Base-by-base conservation (phyloP, 78 protist genomes). In the Dictyostelium firmibasis region DNA sequence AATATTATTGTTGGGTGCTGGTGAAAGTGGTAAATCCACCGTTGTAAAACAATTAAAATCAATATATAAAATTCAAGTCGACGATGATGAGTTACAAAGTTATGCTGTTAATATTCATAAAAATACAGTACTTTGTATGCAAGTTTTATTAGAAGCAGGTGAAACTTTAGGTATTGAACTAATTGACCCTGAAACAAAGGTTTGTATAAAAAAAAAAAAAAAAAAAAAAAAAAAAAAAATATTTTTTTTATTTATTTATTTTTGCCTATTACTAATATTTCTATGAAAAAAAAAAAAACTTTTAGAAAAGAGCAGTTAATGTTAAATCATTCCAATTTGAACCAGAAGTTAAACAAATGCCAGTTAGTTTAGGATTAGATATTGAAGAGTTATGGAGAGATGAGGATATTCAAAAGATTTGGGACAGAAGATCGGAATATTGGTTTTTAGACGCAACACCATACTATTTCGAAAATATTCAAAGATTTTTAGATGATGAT, bases 391-490 rank as follows among this genome's bases (percentile, higher is more conserved):
- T 88, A 7, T 94, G 93, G 96, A 81, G 74, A 33, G 91, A 87
- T 75, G 36, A 23, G 20, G 91, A 79, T 35, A 81, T 94, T 53
- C 91, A 94, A 83, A 75, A 62, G 25, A 83, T 89, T 84, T 84
- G 91, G 87, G 93, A 87, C 6, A 38, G 93, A 57, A 41, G 96
- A 74, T 84, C 89, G 4, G 96, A 94, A 44, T 94, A 36, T 94
- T 94, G 96, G 96, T 85, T 85, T 69, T 75, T 94, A 20, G 96
- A 94, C 60, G 96, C 96, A 20, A 81, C 96, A 23, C 94, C 92
- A 70, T 94, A 94, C 53, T 94, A 94, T 47, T 94, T 94, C 78
- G 96, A 86, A 16, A 94, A 94, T 53, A 89, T 94, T 60, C 85
- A 94, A 78, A 81, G 96, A 83, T 88, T 94, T 53, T 83, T 94